These are phyloP conservation scores for Trichophaea hybrida DNA, from an alignment of 2,329 filamentous ascomycete species.

Conservation along the genomic window DNA sequence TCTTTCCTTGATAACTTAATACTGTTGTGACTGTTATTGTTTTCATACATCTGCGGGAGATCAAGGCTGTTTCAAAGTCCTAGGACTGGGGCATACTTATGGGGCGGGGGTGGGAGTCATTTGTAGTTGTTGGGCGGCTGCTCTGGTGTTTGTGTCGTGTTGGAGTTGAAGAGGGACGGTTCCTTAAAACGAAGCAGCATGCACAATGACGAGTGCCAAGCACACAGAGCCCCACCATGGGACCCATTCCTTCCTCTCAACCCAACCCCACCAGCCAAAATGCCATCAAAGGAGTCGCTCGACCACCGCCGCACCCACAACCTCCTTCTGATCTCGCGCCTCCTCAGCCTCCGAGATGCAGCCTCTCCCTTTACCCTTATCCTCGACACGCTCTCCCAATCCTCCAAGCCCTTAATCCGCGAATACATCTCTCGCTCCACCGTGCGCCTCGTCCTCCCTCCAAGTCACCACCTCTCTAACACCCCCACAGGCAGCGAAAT, in stretches of 20 bases:
- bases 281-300: conserved; percentile 6
- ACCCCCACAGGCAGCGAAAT: conserved; percentile 7
- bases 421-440: conserved; percentile 66
- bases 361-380: conserved; percentile 77
- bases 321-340: conserved; percentile 65
- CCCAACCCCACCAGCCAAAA: background rate
- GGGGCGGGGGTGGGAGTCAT: too few species aligned
- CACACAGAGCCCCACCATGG: too few species aligned
- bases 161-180: too few species aligned
- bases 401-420: conserved; percentile 50
- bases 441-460: conserved; percentile 34
- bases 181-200: background rate
- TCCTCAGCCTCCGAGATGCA: conserved; percentile 62
- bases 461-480: background rate
- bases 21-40: too few species aligned
- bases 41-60: too few species aligned
- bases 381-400: conserved; percentile 73
- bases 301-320: conserved; percentile 67
- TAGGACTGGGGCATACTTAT: too few species aligned
- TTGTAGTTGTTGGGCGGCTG: too few species aligned
- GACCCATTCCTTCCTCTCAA: background rate
- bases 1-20: too few species aligned
- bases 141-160: too few species aligned
- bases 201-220: background rate
- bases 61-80: too few species aligned